Evolutionary conservation across 805 yeast genomes (phyloP), one percentile per base, ranked within the genome.

Genomic region (Candida dajiaensis): DNA sequence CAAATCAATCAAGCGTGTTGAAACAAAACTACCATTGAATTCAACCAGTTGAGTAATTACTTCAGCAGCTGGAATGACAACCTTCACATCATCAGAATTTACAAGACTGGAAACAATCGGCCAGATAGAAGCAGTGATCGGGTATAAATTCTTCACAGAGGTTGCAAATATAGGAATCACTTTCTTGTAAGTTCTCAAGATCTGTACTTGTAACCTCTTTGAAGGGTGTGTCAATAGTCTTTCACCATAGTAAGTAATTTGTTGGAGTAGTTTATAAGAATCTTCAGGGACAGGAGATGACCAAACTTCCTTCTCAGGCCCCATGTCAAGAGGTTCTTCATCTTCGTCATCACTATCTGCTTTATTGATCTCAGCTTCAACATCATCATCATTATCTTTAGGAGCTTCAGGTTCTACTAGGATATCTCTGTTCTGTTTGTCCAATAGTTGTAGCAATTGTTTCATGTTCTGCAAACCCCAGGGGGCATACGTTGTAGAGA

Each of bases 141-240:
- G 85, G 15, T 76, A 61, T 37, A 78, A 65, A 43, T 67, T 68
- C 11, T 67, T 61, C 15, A 62, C 57, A 38, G 73, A 69, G 0
- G 85, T 71, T 0, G 86, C 76, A 20, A 85, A 61, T 22, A 82
- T 57, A 0, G 85, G 84, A 3, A 79, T 48, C 0, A 73, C 63
- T 16, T 66, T 61, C 6, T 62, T 54, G 18, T 76, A 59, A 1
- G 86, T 71, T 28, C 64, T 68, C 45, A 90, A 61, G 6, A 89
- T 73, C 49, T 79, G 82, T 3, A 75, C 59, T 38, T 78, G 74
- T 26, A 92, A 62, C 3, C 72, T 64, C 2, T 73, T 62, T 0
- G 95, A 83, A 2, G 78, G 76, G 55, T 86, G 94, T 2, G 87
- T 80, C 33, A 88, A 65, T 25, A 78, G 70, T 48, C 87, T 68